Conservation (phyloP, 371 early-diverging fungal genomes). For the Mortierella sp. region DNA sequence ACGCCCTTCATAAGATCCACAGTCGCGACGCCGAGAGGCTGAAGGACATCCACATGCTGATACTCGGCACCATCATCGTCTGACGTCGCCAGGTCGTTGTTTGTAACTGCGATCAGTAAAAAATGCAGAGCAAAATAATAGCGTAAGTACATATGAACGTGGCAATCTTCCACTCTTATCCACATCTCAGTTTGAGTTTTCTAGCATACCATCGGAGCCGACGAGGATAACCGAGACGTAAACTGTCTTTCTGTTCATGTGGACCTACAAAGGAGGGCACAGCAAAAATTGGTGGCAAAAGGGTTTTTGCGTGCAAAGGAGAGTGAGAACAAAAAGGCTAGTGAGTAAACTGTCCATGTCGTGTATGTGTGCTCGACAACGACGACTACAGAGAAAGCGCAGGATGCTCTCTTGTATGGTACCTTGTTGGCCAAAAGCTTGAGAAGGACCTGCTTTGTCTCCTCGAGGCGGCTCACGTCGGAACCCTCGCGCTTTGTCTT, state of each 20-base stretch:
- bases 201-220: conserved; percentile 39
- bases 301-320: no score
- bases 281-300: conserved; percentile 37
- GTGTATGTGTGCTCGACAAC: neutral
- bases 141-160: neutral
- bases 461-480: conserved; percentile 60
- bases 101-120: conserved; percentile 29
- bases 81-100: conserved; percentile 43
- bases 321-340: neutral
- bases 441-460: conserved; percentile 61
- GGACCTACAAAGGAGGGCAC: conserved; percentile 24
- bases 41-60: conserved; percentile 47
- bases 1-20: conserved; percentile 59
- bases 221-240: conserved; percentile 51
- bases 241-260: conserved; percentile 53
- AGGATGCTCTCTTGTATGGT: neutral
- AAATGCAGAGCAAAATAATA: neutral
- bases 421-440: conserved; percentile 61
- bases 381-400: neutral
- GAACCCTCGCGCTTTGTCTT: conserved; percentile 50
- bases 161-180: neutral
- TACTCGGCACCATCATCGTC: conserved; percentile 53
- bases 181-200: neutral
- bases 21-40: conserved; percentile 39
- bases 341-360: neutral